Conservation (phyloP, 768 basidiomycete species). For the Artomyces pyxidatus region DNA sequence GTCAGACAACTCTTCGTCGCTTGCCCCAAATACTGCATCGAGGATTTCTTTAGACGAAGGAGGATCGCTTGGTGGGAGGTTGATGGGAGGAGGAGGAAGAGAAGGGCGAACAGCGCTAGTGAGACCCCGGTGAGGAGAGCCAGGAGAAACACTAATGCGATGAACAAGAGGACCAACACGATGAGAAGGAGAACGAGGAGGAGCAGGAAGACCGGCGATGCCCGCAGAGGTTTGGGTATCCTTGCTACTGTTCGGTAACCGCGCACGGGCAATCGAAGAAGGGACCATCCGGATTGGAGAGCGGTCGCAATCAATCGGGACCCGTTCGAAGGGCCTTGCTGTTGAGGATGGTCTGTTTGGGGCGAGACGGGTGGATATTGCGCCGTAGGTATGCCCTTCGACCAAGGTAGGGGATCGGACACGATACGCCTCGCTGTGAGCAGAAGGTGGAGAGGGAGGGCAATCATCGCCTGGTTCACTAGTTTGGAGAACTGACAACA, state of each 20-base stretch:
- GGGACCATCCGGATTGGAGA: background rate
- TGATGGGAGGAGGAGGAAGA: conserved; percentile 13
- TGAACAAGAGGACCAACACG: conserved; percentile 8
- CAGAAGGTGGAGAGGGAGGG: conserved; percentile 5
- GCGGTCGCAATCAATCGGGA: conserved; percentile 1
- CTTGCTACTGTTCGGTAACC: conserved; percentile 9
- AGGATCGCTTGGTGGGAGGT: conserved; percentile 5
- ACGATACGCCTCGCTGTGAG: conserved; percentile 1
- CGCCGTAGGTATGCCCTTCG: conserved; percentile 6
- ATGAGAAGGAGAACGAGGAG: conserved; percentile 11
- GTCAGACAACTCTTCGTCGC: conserved; percentile 25
- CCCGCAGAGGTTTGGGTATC: conserved; percentile 3
- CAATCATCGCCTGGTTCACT: conserved; percentile 16
- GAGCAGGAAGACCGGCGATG: conserved; percentile 5
- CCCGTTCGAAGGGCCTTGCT: background rate
- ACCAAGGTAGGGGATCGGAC: conserved; percentile 9
- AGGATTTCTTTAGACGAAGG: conserved; percentile 8
- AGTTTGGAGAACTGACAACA: conserved; percentile 6
- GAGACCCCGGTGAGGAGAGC: conserved; percentile 9
- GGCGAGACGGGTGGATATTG: too few relatives aligned
- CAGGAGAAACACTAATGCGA: conserved; percentile 11
- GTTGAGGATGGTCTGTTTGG: too few relatives aligned
- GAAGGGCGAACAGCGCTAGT: conserved; percentile 2
- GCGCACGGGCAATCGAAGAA: conserved; percentile 8
- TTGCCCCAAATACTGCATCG: conserved; percentile 15